Evolutionary conservation across 352 stramenopile genomes (phyloP), one percentile per base, ranked within the genome.

Genomic region (Globisporangium nagaii): DNA sequence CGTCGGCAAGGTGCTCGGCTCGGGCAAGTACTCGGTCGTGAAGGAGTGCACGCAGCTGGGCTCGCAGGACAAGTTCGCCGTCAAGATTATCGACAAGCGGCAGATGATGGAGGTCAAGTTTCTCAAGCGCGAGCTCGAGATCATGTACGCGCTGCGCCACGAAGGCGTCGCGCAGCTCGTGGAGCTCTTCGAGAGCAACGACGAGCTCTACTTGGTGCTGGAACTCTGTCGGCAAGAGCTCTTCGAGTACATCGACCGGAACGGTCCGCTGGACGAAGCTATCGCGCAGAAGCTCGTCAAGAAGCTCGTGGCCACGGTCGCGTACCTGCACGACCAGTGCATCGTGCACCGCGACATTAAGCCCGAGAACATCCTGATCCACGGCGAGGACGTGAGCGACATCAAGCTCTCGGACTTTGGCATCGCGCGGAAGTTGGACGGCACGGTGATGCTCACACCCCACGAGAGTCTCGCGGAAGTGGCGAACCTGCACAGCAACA

Each of bases 311-410:
- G 59, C 66, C 31, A 90, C 86, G 20, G 84, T 96, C 40, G 71
- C 71, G 54, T 96, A 96, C 60, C 62, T 93, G 42, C 86, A 97
- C 64, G 74, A 70, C 15, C 67, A 88, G 40, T 88, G 74, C 62
- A 90, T 93, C 52, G 82, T 93, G 41, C 85, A 92, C 53, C 85
- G 82, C 48, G 84, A 92, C 42, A 93, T 93, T 62, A 93, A 92
- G 55, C 85, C 80, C 12, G 83, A 91, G 61, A 95, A 92, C 55
- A 90, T 93, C 36, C 41, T 91, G 49, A 79, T 93, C 40, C 65
- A 75, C 31, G 70, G 71, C 35, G 46, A 81, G 30, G 81, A 91
- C 42, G 62, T 90, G 44, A 79, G 65, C 51, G 75, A 89, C 34
- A 83, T 93, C 47, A 91, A 88, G 64, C 74, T 93, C 24, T 85